phyloP scores from a whole-genome alignment of 805 yeast genomes.

The Metschnikowia picachoensis region DNA sequence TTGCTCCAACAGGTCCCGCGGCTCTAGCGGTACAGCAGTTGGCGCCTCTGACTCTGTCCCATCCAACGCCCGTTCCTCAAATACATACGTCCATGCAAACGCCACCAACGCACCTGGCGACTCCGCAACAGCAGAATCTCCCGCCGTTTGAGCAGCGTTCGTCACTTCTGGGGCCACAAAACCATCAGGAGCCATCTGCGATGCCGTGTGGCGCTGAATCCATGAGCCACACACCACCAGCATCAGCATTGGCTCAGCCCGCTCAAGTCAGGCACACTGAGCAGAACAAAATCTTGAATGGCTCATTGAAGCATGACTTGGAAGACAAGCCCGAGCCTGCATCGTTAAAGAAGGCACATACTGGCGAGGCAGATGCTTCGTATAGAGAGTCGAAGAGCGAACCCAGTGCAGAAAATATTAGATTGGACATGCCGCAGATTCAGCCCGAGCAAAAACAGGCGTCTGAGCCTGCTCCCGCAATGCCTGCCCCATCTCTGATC shows the following conservation, averaged over 20 bases:
- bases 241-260: background rate
- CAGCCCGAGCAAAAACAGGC: background rate
- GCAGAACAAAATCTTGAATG: slow-evolving; percentile 6
- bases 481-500: background rate
- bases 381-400: background rate
- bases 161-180: too few species aligned
- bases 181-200: too few species aligned
- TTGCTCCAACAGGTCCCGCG: background rate
- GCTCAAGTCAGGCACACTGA: too few species aligned
- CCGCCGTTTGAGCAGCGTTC: too few species aligned
- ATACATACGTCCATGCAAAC: background rate
- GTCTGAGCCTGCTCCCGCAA: background rate
- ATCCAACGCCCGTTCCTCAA: slow-evolving; percentile 15
- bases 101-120: background rate
- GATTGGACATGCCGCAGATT: too few species aligned
- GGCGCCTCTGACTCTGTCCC: slow-evolving; percentile 3
- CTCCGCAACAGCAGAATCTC: background rate
- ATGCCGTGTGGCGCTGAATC: too few species aligned
- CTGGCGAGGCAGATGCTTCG: slow-evolving; percentile 4
- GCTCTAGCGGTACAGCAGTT: background rate
- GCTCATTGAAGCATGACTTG: slow-evolving; percentile 32
- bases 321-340: slow-evolving; percentile 36
- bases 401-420: background rate
- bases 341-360: slow-evolving; percentile 24
- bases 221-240: background rate